Evolutionary conservation across 2,329 filamentous ascomycete species (phyloP).

Genomic region (Sporothrix mexicana): DNA sequence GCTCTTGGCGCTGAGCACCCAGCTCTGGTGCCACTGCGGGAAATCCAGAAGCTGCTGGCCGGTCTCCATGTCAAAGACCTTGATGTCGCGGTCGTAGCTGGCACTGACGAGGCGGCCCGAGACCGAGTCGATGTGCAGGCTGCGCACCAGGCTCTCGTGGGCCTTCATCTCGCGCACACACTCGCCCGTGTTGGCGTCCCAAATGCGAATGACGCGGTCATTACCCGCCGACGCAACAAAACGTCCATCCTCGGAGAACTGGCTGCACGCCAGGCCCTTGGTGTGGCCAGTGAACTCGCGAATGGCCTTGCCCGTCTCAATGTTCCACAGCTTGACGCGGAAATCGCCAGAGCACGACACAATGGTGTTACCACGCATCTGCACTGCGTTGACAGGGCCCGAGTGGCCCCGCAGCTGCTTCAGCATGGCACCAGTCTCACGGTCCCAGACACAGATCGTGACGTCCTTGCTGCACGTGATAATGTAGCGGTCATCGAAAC

Average conservation of each 20-base stretch:
- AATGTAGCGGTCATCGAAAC: conserved; percentile 89
- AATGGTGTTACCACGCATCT: conserved; percentile 89
- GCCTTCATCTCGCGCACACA: conserved; percentile 81
- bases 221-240: conserved; percentile 94
- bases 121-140: conserved; percentile 85
- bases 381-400: conserved; percentile 94
- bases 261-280: conserved; percentile 91
- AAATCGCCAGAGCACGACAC: conserved; percentile 95
- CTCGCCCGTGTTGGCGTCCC: conserved; percentile 89
- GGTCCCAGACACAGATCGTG: conserved; percentile 93
- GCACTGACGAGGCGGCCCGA: conserved; percentile 88
- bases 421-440: conserved; percentile 74
- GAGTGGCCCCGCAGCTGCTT: conserved; percentile 83
- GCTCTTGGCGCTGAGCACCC: conserved; percentile 95
- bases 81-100: conserved; percentile 94
- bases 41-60: conserved; percentile 82
- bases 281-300: conserved; percentile 90
- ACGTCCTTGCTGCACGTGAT: conserved; percentile 97
- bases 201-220: conserved; percentile 93
- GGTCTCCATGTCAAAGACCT: conserved; percentile 86
- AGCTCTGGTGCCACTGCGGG: conserved; percentile 93
- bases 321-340: conserved; percentile 92
- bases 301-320: conserved; percentile 84
- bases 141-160: conserved; percentile 85
- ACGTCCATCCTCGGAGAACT: conserved; percentile 94